A percentile compares a stretch with the other conserved stretches of the same genome.
Conservation (phyloP, 2,329 filamentous ascomycete species). For the Paramyrothecium sp. region DNA sequence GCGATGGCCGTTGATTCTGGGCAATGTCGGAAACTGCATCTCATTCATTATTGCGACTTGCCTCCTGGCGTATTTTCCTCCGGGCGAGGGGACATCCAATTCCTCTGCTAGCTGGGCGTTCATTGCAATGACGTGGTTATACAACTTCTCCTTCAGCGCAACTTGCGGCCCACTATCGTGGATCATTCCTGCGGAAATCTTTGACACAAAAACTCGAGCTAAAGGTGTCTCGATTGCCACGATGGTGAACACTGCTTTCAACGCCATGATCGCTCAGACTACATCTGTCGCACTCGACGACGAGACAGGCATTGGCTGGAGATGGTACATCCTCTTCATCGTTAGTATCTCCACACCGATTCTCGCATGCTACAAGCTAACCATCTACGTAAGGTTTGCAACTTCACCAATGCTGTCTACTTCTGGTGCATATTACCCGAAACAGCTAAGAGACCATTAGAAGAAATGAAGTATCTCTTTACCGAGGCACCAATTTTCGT, state of each 20-base stretch:
- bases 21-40: slow-evolving; percentile 67
- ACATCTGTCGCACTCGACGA: slow-evolving; percentile 50
- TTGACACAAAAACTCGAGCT: slow-evolving; percentile 70
- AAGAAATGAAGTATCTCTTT: slow-evolving; percentile 67
- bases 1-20: slow-evolving; percentile 67
- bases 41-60: slow-evolving; percentile 66
- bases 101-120: slow-evolving; percentile 65
- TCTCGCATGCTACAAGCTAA: too few relatives aligned
- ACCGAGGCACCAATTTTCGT: slow-evolving; percentile 63
- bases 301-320: slow-evolving; percentile 35
- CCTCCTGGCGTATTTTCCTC: slow-evolving; percentile 54
- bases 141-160: slow-evolving; percentile 71
- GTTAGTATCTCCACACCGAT: too few relatives aligned
- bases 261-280: slow-evolving; percentile 66
- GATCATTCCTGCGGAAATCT: slow-evolving; percentile 67
- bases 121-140: slow-evolving; percentile 69
- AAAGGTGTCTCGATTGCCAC: slow-evolving; percentile 73
- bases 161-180: slow-evolving; percentile 64
- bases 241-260: slow-evolving; percentile 71
- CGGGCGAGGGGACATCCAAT: slow-evolving; percentile 28
- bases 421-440: slow-evolving; percentile 68
- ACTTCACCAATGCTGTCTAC: slow-evolving; percentile 29
- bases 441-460: slow-evolving; percentile 60
- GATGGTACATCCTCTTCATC: slow-evolving; percentile 39
- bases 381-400: slow-evolving; percentile 8